Evolutionary conservation across 306 rosid genomes (phyloP).

Genomic region (Rubus parviflorus): DNA sequence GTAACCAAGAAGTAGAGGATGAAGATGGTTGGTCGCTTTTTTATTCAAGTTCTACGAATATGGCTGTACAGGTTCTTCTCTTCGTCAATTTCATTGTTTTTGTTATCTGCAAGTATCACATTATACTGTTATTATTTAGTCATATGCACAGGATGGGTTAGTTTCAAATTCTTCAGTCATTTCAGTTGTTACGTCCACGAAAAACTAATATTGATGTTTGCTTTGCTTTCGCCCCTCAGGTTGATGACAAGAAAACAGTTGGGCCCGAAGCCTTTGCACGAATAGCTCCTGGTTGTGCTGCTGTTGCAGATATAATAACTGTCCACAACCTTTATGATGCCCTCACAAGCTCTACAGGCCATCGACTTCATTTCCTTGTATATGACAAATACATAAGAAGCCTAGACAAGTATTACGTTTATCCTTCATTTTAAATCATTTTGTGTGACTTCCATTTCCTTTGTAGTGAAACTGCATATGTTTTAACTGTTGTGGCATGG

Average conservation of each 20-base stretch:
- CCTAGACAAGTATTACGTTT: constrained; percentile 66
- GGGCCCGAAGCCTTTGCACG: constrained; percentile 87
- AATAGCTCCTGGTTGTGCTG: constrained; percentile 75
- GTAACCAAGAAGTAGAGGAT: constrained; percentile 44
- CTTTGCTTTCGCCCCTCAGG: constrained; percentile 36
- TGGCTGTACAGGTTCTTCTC: constrained; percentile 76
- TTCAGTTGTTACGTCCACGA: constrained; percentile 6
- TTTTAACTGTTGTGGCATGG: neutral
- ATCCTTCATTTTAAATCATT: constrained; percentile 18
- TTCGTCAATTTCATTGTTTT: constrained; percentile 11
- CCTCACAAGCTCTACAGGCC: constrained; percentile 60
- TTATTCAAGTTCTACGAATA: constrained; percentile 73
- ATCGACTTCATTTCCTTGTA: constrained; percentile 78
- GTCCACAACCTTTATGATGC: constrained; percentile 77
- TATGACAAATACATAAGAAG: constrained; percentile 77
- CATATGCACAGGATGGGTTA: constrained; percentile 20
- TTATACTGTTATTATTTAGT: constrained; percentile 3
- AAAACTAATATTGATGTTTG: neutral
- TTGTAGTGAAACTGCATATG: neutral
- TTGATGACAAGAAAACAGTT: constrained; percentile 77
- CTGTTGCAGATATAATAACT: constrained; percentile 77
- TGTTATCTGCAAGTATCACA: constrained; percentile 13
- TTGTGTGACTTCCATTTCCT: constrained; percentile 11
- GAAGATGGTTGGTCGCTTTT: constrained; percentile 77
- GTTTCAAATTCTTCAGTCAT: neutral